phyloP scores from a whole-genome alignment of 1,284 basidiomycete species.

The Pisolithus thermaeus region DNA sequence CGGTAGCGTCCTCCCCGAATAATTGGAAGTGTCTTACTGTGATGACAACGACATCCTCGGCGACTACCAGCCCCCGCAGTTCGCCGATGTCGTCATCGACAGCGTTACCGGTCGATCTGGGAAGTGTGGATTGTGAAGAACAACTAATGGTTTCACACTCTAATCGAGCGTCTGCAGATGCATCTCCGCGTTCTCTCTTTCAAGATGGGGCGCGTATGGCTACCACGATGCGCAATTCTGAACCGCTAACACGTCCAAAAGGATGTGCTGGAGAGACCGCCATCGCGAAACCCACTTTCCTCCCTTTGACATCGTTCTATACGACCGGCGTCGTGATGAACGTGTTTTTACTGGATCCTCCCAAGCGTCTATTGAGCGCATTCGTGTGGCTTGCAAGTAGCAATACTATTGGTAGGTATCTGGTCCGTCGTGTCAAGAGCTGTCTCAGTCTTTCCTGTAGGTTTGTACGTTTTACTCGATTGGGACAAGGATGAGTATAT shows the following conservation, averaged over 20 bases:
- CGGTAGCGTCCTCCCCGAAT: conserved; percentile 16
- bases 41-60: not conserved
- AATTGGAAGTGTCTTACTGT: not conserved
- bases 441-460: conserved; percentile 39
- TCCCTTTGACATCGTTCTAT: conserved; percentile 51
- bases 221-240: not conserved
- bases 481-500: conserved; percentile 61
- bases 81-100: not conserved
- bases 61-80: not conserved
- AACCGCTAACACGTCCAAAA: conserved; percentile 9
- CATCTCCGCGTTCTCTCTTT: not conserved
- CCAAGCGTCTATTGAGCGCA: conserved; percentile 53
- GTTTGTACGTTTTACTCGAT: conserved; percentile 59
- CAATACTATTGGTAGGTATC: conserved; percentile 27
- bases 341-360: conserved; percentile 66
- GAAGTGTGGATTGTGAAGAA: not conserved
- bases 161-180: not conserved
- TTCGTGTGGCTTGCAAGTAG: conserved; percentile 55
- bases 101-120: not conserved
- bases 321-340: conserved; percentile 69
- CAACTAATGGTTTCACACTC: not conserved
- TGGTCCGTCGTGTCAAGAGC: not conserved
- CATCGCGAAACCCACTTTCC: conserved; percentile 36
- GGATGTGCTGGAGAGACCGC: conserved; percentile 29
- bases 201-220: not conserved